Evolutionary conservation across 2,329 filamentous ascomycete species (phyloP).

Genomic region (Fusarium pininemorale): DNA sequence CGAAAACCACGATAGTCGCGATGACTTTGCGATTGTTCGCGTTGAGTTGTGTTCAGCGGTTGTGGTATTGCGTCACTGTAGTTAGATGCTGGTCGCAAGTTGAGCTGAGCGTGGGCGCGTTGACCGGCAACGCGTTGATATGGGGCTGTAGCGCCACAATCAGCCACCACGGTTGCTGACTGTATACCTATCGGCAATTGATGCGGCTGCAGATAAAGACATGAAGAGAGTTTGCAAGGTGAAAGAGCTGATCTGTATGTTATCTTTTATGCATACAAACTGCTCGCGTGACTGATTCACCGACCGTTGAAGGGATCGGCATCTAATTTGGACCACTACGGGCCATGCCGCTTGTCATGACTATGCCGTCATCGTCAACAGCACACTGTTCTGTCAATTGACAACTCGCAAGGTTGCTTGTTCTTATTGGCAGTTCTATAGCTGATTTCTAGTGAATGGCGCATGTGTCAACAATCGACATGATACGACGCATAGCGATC

Average conservation of each 20-base stretch:
- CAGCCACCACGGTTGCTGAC: slow-evolving; percentile 25
- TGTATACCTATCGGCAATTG: background rate
- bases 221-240: background rate
- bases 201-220: background rate
- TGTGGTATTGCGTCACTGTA: slow-evolving; percentile 37
- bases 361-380: background rate
- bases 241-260: background rate
- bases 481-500: background rate
- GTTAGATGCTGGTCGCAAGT: slow-evolving; percentile 34
- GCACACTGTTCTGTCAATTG: background rate
- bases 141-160: slow-evolving; percentile 27
- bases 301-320: background rate
- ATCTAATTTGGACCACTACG: background rate
- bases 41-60: background rate
- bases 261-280: background rate
- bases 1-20: background rate
- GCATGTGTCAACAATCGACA: background rate
- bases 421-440: background rate
- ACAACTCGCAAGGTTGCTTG: background rate
- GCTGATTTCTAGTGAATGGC: rapidly evolving
- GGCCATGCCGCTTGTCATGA: background rate
- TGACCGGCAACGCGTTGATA: slow-evolving; percentile 34
- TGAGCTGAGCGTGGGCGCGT: slow-evolving; percentile 32
- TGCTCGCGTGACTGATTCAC: background rate
- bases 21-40: slow-evolving; percentile 10